A percentile compares a stretch with the other conserved stretches of the same genome.
These are phyloP conservation scores for Alliaria petiolata DNA, from an alignment of 345 rosid species.

Conservation along the genomic window DNA sequence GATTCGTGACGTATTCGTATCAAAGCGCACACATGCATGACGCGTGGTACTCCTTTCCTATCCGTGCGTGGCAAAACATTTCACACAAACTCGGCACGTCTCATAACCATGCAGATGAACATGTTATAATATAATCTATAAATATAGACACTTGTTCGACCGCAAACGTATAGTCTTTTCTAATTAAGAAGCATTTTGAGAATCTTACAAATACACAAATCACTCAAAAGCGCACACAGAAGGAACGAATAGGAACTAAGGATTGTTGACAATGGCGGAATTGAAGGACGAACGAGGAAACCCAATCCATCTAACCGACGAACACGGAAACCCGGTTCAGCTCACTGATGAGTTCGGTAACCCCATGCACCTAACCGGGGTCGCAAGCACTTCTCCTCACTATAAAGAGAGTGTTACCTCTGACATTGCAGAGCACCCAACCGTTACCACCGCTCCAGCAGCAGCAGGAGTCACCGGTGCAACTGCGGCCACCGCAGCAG, in stretches of 20 bases:
- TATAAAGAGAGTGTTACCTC: not conserved
- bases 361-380: constrained; percentile 55
- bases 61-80: constrained; percentile 7
- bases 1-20: constrained; percentile 12
- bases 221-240: too few relatives aligned
- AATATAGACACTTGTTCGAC: not conserved
- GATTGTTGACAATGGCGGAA: constrained; percentile 47
- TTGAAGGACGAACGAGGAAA: constrained; percentile 58
- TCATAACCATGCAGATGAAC: constrained; percentile 16
- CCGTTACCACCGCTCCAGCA: not conserved
- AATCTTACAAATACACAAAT: too few relatives aligned
- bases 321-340: constrained; percentile 47
- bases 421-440: not conserved
- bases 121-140: not conserved
- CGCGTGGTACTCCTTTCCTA: not conserved
- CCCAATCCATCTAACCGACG: constrained; percentile 47
- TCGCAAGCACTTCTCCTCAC: constrained; percentile 36
- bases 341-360: constrained; percentile 62
- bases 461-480: not conserved
- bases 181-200: not conserved
- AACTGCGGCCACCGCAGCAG: not conserved
- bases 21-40: not conserved
- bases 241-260: too few relatives aligned
- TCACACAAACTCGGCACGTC: constrained; percentile 17
- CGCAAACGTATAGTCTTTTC: not conserved